These are phyloP conservation scores for Erodium texanum DNA, from an alignment of 441 rosid species.

Conservation along the genomic window DNA sequence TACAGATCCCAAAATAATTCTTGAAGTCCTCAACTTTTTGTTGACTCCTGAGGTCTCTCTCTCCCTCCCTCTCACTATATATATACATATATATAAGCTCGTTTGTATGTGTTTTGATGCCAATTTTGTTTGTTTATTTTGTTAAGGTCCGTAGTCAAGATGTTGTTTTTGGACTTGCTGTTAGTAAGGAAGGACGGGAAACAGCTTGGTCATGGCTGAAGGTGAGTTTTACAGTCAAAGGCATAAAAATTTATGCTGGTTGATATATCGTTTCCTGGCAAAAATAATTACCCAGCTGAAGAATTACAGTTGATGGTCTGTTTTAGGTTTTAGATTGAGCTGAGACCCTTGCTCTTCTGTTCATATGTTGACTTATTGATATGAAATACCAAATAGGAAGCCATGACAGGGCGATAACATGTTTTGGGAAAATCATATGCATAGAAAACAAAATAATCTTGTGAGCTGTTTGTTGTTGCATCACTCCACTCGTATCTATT, in stretches of 20 bases:
- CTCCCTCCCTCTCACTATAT: not conserved
- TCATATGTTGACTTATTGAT: too few species aligned
- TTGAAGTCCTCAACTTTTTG: slow-evolving; percentile 64
- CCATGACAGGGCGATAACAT: too few species aligned
- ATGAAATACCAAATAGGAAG: too few species aligned
- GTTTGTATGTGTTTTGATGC: not conserved
- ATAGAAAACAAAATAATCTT: too few species aligned
- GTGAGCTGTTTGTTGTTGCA: not conserved
- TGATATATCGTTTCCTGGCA: not conserved
- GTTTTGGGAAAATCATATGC: too few species aligned
- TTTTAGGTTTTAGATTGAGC: too few species aligned
- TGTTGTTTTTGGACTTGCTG: slow-evolving; percentile 57
- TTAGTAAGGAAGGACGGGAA: slow-evolving; percentile 75
- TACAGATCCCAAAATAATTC: slow-evolving; percentile 49
- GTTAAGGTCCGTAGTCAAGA: slow-evolving; percentile 83
- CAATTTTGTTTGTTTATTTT: not conserved
- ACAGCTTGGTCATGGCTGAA: slow-evolving; percentile 82
- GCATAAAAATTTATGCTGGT: too few species aligned
- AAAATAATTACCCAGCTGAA: not conserved
- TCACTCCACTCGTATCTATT: too few species aligned
- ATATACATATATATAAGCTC: not conserved
- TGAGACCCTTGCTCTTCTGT: too few species aligned
- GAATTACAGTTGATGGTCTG: not conserved
- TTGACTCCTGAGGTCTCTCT: slow-evolving; percentile 64
- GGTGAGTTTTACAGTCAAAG: slow-evolving; percentile 20